phyloP scores from a whole-genome alignment of 331 rosid genomes.

The Rhamnella rubrinervis region DNA sequence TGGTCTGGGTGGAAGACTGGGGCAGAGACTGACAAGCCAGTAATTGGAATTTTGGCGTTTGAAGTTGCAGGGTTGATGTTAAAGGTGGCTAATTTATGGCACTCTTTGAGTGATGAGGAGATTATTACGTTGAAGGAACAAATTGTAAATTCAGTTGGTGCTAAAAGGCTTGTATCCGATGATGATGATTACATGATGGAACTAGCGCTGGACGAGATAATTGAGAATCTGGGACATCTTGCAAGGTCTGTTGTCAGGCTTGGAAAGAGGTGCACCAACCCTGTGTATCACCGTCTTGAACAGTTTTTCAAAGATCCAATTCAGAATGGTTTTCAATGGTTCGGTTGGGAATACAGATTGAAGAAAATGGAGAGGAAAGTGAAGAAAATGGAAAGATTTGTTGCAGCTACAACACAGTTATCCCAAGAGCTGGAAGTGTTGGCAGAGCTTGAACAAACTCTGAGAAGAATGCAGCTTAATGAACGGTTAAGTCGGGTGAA shows the following conservation, averaged over 20 bases:
- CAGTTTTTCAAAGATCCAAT: constrained; percentile 58
- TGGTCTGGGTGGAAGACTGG: constrained; percentile 55
- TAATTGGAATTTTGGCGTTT: constrained; percentile 63
- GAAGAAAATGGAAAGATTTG: constrained; percentile 79
- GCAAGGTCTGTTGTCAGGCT: constrained; percentile 68
- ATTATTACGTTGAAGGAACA: constrained; percentile 49
- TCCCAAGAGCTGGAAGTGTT: constrained; percentile 74
- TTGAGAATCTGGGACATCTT: constrained; percentile 56
- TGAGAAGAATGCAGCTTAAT: constrained; percentile 63
- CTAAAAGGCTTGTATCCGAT: constrained; percentile 58
- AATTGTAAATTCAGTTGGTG: constrained; percentile 55
- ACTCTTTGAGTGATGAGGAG: constrained; percentile 61
- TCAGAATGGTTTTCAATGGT: constrained; percentile 53
- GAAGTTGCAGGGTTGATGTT: constrained; percentile 83
- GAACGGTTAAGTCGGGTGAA: constrained; percentile 33
- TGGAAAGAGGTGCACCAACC: constrained; percentile 62
- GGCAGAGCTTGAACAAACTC: constrained; percentile 74
- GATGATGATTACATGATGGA: constrained; percentile 61
- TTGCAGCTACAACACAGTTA: constrained; percentile 48
- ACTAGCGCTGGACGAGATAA: constrained; percentile 67
- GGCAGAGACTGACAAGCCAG: constrained; percentile 45
- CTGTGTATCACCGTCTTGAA: constrained; percentile 62
- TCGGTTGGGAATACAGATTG: constrained; percentile 71
- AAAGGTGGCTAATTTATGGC: constrained; percentile 72
- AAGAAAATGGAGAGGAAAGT: constrained; percentile 83